A percentile compares a stretch with the other conserved stretches of the same genome.
Evolutionary conservation across 2,329 filamentous ascomycete species (phyloP).

Genomic region (Aspergillus brasiliensis): DNA sequence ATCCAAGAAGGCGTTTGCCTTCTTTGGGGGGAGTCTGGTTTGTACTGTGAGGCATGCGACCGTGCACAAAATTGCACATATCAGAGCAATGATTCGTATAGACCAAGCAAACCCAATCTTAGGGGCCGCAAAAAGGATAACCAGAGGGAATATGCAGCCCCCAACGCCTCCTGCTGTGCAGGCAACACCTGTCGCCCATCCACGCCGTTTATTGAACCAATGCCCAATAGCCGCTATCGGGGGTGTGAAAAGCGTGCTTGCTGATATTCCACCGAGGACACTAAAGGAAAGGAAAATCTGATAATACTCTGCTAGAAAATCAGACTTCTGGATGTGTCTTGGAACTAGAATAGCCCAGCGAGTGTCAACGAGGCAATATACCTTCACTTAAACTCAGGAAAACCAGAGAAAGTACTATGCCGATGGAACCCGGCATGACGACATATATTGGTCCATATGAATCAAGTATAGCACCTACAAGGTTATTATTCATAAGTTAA

Average conservation of each 20-base stretch:
- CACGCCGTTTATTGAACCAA: slow-evolving; percentile 38
- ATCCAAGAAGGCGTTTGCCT: slow-evolving; percentile 14
- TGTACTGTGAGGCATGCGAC: slow-evolving; percentile 1
- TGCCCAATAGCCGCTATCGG: slow-evolving; percentile 34
- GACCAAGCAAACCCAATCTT: slow-evolving; percentile 36
- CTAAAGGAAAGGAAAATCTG: slow-evolving; percentile 40
- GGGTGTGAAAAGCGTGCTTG: slow-evolving; percentile 34
- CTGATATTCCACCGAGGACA: slow-evolving; percentile 35
- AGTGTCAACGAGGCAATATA: no score
- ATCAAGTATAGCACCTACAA: slow-evolving; percentile 2
- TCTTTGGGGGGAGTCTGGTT: background rate
- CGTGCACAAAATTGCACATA: slow-evolving; percentile 19
- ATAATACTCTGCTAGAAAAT: slow-evolving; percentile 36
- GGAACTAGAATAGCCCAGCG: no score
- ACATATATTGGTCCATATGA: no score
- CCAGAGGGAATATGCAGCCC: slow-evolving; percentile 38
- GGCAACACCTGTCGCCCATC: slow-evolving; percentile 38
- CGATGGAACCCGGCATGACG: slow-evolving; percentile 22
- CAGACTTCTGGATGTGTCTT: no score
- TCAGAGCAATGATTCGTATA: slow-evolving; percentile 31
- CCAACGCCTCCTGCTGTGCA: slow-evolving; percentile 38
- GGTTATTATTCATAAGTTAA: no score
- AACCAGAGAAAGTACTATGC: slow-evolving; percentile 28
- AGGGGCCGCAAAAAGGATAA: slow-evolving; percentile 31
- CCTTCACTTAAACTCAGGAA: slow-evolving; percentile 32